Percentiles rank a stretch among this genome's conserved stretches.
Conservation (phyloP, 176 grass and related monocot genomes). For the Avena atlantica region DNA sequence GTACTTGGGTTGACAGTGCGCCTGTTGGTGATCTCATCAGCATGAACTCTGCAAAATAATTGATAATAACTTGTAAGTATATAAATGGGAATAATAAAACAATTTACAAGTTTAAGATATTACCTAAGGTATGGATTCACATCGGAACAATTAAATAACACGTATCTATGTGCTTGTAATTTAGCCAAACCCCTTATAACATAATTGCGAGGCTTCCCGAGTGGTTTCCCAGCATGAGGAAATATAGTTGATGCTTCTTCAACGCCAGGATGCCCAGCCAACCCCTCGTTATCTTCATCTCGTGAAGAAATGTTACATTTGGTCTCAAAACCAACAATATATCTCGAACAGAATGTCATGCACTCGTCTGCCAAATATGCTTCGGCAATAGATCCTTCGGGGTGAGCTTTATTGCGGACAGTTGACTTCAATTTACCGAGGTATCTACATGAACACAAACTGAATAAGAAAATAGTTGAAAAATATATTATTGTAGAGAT, state of each 20-base stretch:
- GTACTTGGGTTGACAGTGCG: not conserved
- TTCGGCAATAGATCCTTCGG: too few species aligned
- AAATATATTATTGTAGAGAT: too few species aligned
- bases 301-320: not conserved
- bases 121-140: not conserved
- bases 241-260: not conserved
- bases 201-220: not conserved
- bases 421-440: not conserved
- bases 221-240: not conserved
- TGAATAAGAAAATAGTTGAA: too few species aligned
- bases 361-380: too few species aligned
- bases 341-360: too few species aligned
- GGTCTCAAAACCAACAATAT: not conserved
- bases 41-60: slow-evolving; percentile 3
- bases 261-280: not conserved
- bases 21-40: not conserved
- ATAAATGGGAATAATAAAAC: not conserved
- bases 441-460: not conserved
- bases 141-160: not conserved
- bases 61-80: not conserved
- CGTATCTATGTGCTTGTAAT: not conserved
- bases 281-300: not conserved
- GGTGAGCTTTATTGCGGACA: too few species aligned
- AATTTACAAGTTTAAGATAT: not conserved
- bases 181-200: not conserved